Base-by-base conservation (phyloP, 2,329 filamentous ascomycete species). In the Pseudocercospora macadamiae region DNA sequence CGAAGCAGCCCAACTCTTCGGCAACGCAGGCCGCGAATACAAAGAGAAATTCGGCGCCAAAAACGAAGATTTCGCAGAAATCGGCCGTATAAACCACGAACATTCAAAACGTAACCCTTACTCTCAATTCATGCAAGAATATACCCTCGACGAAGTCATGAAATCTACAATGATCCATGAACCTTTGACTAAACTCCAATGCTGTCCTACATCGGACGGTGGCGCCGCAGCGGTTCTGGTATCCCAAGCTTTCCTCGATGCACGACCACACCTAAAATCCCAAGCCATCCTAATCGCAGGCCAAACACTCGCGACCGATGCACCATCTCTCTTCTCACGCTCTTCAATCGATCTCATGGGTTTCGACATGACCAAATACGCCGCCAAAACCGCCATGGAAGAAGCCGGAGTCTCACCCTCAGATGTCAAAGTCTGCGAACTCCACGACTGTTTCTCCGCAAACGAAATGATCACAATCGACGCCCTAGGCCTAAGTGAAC, bases 171-270 rank as follows among this genome's bases (percentile, higher is more conserved):
- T 86, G 83, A 91, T 97, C 75, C 87, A 91, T 77, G 85, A 86
- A 63, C 93, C 93, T 14, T 83, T 97, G 57, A 97, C 93, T 60
- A 97, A 96, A 77, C 87, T 97, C n/a, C 93, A 97, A 79, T 97
- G 93, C 83, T 96, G 93, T 78, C 93, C 93, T 1, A 97, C 93
- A 0, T 96, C 91, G 1, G 93, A 97, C 76, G 93, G 93, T 48
- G 90, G 88, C 44, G 93, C 92, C 0, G 92, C 93, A 0, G 91
- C 90, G 8, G 88, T 97, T 37, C 80, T 97, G 57, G 92, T 96
- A 54, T 96, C 92, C 0, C 88, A 96, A 76, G 84, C 83, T 49
- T 97, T 97, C 83, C 86, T 97, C 57, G 89, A 93, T 70, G 86
- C 87, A 10, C 86, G 90, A 21, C 93, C 93, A 0, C 87, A 96